Evolutionary conservation across 1,139 yeast species (phyloP), one percentile per base, ranked within the genome.

Genomic region (Kluyveromyces sp.): DNA sequence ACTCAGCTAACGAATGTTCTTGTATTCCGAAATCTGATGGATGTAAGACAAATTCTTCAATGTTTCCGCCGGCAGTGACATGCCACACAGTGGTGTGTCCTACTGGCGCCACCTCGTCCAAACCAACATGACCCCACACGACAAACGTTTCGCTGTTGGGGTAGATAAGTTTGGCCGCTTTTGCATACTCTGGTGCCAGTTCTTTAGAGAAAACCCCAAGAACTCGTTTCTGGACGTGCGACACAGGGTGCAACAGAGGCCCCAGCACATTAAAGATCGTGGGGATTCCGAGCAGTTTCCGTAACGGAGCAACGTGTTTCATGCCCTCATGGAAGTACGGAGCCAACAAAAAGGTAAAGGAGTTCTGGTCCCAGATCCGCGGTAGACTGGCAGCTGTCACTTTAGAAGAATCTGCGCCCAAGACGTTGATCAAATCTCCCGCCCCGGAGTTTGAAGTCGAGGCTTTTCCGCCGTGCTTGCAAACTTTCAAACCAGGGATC

Each of bases 391-490:
- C 50, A 25, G 76, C 70, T 49, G 76, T 81, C 28, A 88, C 87
- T 55, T 78, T 77, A 55, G 77, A 69, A 48, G 87, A 69, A 50
- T 87, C 86, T 16, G 88, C 82, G 0, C 96, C 97, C 33, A 92
- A 71, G 28, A 77, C 72, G 33, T 75, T 71, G 58, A 92, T 73
- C 49, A 92, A 69, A 61, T 92, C 98, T 2, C 96, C 96, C 1
- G 97, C 83, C 0, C 98, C 98, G 0, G 95, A 85, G 1, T 84
- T 65, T 0, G 96, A 86, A 0, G 97, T 88, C 0, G 95, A 80
- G 0, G 98, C 97, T 57, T 92, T 92, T 19, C 97, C 97, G 19
- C 98, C 98, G 61, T 92, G 98, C 46, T 79, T 89, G 62, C 95
- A 86, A 15, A 89, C 80, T 20, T 77, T 75, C 41, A 88, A 64